Base-by-base conservation (phyloP, 1,284 basidiomycete species). In the Naganishia albida region DNA sequence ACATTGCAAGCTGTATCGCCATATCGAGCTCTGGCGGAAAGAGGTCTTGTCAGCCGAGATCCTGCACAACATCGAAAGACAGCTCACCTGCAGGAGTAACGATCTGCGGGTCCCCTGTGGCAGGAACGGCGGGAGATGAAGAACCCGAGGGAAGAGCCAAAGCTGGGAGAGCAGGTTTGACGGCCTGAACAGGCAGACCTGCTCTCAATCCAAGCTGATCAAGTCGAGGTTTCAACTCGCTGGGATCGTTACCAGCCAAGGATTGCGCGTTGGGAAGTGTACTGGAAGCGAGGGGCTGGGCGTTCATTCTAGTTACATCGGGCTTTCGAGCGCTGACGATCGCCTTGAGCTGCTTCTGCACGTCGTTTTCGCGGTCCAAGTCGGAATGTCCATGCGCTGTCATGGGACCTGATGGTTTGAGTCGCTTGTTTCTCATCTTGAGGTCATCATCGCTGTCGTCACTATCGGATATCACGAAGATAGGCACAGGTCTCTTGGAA, bases 401-500 rank as follows among this genome's bases (percentile, higher is more conserved):
- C 18, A 20, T 16, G 3, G 50, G 42, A 28, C 40, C 44, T 13
- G 60, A 63, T 30, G 50, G 50, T 28, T 44, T 52, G 25, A 54
- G 40, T 53, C 60, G 57, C 57, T 50, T 59, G 50, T 39, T 20
- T 26, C 48, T 65, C 20, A 25, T 46, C 34, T 55, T 60, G 15
- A 60, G 2, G 39, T 60, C 57, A 40, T 60, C 57, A 13, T 60
- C 57, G 34, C 42, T 44, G 25, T 60, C 57, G 25, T 60, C 57
- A n/a, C 57, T 60, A 20, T 60, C 57, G 8, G 57, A 60, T 18
- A 60, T 20, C 12, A 60, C 57, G 38, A 60, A 60, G 7, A 60
- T 60, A 13, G 57, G 34, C 34, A 10, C 34, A 34, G 34, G 57
- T 50, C 57, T 42, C 23, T 60, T 60, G 12, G 42, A 44, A 43